These are phyloP conservation scores for Sicyos baderoa DNA, from an alignment of 306 rosid species.

Conservation along the genomic window DNA sequence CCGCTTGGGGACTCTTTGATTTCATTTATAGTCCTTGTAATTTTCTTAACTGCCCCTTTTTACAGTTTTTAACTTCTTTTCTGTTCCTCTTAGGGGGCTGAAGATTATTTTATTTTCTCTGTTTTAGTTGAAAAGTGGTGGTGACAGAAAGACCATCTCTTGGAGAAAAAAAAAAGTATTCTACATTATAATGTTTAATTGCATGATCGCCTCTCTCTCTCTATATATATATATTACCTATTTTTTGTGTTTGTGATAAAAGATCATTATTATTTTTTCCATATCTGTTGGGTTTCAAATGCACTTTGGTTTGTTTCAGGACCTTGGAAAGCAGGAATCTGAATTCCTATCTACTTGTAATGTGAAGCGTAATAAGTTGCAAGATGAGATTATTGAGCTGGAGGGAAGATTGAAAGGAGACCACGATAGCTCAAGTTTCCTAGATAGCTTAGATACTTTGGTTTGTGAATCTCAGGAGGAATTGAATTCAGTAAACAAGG, in stretches of 20 bases:
- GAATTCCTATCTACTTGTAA: conserved; percentile 32
- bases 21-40: conserved; percentile 4
- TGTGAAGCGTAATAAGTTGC: conserved; percentile 34
- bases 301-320: conserved; percentile 33
- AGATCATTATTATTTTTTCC: not conserved
- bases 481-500: conserved; percentile 55
- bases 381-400: conserved; percentile 44
- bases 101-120: conserved; percentile 1
- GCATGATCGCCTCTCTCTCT: not conserved
- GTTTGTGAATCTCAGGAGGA: conserved; percentile 40
- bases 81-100: not conserved
- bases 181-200: not conserved
- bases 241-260: not conserved
- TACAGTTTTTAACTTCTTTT: not conserved
- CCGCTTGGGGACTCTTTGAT: too few relatives aligned
- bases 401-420: conserved; percentile 43
- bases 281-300: not conserved
- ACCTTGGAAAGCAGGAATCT: conserved; percentile 51
- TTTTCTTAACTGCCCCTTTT: not conserved
- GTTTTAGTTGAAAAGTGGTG: not conserved
- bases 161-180: too few relatives aligned
- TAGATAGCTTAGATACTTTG: conserved; percentile 36
- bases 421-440: conserved; percentile 28
- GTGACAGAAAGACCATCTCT: conserved; percentile 2
- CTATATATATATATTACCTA: not conserved